Evolutionary conservation across 306 rosid species (phyloP).

Genomic region (Castanopsis chinensis): DNA sequence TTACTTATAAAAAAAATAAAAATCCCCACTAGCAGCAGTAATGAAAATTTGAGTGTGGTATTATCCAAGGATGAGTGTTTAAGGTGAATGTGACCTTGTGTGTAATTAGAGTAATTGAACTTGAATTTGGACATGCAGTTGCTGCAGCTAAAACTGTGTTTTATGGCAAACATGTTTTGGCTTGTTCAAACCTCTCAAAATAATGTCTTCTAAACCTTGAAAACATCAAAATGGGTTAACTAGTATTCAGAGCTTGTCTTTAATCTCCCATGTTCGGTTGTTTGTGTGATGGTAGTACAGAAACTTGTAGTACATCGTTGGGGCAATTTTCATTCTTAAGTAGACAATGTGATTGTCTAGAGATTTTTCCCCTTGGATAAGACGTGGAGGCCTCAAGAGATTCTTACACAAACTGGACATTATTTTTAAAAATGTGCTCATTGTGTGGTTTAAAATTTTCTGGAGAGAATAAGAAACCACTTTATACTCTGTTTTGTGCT

Average conservation of each 20-base stretch:
- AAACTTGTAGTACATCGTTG: background rate
- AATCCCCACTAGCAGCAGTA: background rate
- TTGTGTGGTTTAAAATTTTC: too few relatives aligned
- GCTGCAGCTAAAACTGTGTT: background rate
- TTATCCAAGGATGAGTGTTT: background rate
- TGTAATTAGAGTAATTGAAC: background rate
- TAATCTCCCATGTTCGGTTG: background rate
- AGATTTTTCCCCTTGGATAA: background rate
- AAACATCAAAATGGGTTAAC: background rate
- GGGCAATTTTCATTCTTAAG: background rate
- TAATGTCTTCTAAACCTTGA: background rate
- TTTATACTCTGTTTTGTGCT: too few relatives aligned
- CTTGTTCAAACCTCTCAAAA: background rate
- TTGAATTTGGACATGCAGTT: background rate
- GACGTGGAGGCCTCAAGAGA: too few relatives aligned
- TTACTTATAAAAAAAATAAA: too few relatives aligned
- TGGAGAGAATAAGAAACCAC: too few relatives aligned
- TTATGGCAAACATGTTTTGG: background rate
- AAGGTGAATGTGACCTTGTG: background rate
- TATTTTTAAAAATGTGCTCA: too few relatives aligned
- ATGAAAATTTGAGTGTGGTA: slow-evolving; percentile 3
- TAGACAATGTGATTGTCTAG: background rate
- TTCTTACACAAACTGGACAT: too few relatives aligned
- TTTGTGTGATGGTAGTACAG: background rate
- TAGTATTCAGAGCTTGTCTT: background rate